Evolutionary conservation across 176 grass and related monocot species (phyloP), one percentile per base, ranked within the genome.

Genomic region (Carex kokanica): DNA sequence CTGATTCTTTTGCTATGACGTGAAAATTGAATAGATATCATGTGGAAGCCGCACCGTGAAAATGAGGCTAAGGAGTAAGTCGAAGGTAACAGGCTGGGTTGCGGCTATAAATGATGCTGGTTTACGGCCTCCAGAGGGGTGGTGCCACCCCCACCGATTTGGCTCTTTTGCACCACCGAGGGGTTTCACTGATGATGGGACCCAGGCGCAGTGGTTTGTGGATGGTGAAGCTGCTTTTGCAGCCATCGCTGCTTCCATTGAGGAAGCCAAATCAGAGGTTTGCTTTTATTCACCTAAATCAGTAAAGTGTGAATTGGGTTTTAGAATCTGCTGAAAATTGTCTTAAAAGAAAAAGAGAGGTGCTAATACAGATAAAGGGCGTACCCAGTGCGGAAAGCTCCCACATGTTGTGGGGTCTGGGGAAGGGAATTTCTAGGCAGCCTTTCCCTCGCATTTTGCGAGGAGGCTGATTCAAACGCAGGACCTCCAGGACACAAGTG

Each of bases 131-230:
- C 92, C 92, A 20, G 95, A 98, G 31, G 95, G 95, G 21, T 98
- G 95, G 95, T 98, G 87, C 45, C 89, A 97, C 81, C 92, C 92
- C 84, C 92, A 97, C 81, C 88, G 95, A n/a, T 94, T 92, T 89
- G 92, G 95, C 74, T 97, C 95, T 68, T 97, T 97, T 91, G 95
- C 92, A 74, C 95, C 95, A 81, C 95, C 90, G n/a, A 90, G 95
- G 54, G 90, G 95, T 73, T 80, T 97, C 78, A 85, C 91, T 84
- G 90, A 94, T 32, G 92, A 94, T 74, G 95, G 88, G 11, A 91
- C 90, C 86, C 78, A 85, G 81, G 95, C 84, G 49, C 95, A 97
- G 56, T 97, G 95, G 92, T 97, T 97, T 81, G 71, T 97, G 58
- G 95, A 98, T 52, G 95, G 95, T 62, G 81, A 98, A 89, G 95